Evolutionary conservation across 164 flowering plant species (phyloP), one percentile per base, ranked within the genome.

Genomic region (Aristolochia fimbriata): DNA sequence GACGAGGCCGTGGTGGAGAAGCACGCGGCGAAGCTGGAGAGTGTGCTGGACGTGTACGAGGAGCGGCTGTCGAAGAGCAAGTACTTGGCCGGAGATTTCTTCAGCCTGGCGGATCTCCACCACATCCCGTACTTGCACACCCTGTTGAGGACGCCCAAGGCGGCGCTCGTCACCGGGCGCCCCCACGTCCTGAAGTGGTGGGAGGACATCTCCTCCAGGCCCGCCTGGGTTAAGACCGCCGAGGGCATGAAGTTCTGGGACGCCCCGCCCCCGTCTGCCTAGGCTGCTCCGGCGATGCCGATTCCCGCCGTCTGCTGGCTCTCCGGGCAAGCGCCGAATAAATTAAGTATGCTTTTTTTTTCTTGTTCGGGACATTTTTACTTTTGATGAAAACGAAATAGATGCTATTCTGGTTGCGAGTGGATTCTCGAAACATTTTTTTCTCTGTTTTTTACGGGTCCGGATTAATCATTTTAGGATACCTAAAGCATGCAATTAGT

Each of bases 101-200:
- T 43, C 57, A 77, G 74, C 66, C 31, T 84, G 60, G 85, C 87
- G 13, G 90, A 84, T 64, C 54, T 80, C 8, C 70, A 77, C 62
- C 85, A 84, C 65, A 50, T 82, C 11, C 54, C 85, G 0, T 76
- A 65, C 74, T 73, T 73, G 9, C 59, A 51, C 59, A 80, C 76
- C 55, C 57, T 84, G 47, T 78, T 84, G 83, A 74, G 65, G 71
- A 80, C 85, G 0, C 72, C 74, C 0, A 68, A 56, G 25, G 77
- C 85, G 13, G 57, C 72, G 0, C 51, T 79, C 23, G 54, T 82
- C 69, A 78, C 85, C 0, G 71, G 73, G 0, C 75, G 81, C 62
- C 77, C 85, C 10, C 77, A 74, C 46, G 87, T 84, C n/a, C n/a
- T 27, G 73, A 71, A 74, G 82, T 82, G 89, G 85, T 78, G 86